A percentile compares a stretch with the other conserved stretches of the same genome.
Conservation (phyloP, 1,139 yeast genomes). For the Pichia sp. region DNA sequence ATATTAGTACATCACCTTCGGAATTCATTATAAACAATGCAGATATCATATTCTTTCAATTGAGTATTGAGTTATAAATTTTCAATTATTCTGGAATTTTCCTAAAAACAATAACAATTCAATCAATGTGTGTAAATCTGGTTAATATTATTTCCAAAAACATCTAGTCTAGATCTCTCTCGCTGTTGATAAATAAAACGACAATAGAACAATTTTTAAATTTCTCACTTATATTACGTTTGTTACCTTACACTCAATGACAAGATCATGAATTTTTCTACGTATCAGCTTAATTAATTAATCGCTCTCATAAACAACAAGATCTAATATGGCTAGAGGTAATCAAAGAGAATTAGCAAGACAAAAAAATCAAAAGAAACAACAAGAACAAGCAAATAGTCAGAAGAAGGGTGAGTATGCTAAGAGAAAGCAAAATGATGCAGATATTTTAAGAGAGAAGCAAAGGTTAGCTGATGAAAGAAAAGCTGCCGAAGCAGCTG, state of each 20-base stretch:
- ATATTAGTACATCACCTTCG: slow-evolving; percentile 81
- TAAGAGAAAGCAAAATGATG: slow-evolving; percentile 73
- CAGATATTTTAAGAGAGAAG: slow-evolving; percentile 80
- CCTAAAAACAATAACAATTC: no score
- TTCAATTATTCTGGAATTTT: no score
- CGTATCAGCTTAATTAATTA: neutral
- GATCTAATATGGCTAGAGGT: slow-evolving; percentile 73
- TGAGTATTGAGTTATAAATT: neutral
- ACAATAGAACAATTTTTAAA: no score
- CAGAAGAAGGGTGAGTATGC: slow-evolving; percentile 81
- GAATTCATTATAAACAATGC: slow-evolving; percentile 73
- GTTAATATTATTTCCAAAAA: no score
- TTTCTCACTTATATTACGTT: no score
- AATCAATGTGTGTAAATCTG: no score
- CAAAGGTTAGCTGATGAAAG: slow-evolving; percentile 75
- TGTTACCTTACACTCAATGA: no score
- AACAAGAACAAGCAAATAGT: slow-evolving; percentile 49
- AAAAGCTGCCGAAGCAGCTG: slow-evolving; percentile 38
- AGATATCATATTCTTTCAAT: slow-evolving; percentile 49
- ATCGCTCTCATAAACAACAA: neutral
- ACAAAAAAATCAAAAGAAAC: slow-evolving; percentile 79
- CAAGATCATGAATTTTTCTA: no score
- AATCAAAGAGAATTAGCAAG: slow-evolving; percentile 95
- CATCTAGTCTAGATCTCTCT: no score
- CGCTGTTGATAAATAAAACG: no score